Evolutionary conservation across 192 early-diverging fungal genomes (phyloP), one percentile per base, ranked within the genome.

Genomic region (Helicostylum pulchrum): DNA sequence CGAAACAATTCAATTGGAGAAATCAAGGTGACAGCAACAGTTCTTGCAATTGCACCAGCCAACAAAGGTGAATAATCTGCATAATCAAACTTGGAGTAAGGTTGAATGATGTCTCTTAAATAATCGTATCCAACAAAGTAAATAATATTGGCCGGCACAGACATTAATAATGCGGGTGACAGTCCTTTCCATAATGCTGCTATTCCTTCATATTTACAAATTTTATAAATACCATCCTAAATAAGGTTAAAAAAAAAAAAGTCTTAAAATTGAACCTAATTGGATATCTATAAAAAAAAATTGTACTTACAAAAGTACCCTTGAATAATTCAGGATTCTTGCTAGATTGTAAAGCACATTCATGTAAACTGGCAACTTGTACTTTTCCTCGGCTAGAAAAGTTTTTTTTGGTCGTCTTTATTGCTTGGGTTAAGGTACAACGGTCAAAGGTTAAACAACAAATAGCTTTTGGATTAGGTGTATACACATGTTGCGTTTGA

Each of bases 61-160:
- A 64, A 14, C 9, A 73, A 53, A n/a, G 71, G 71, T 12, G 71
- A 67, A 60, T 65, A 67, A 12, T 73, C 71, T 12, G 50, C 42
- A 23, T 67, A 11, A 3, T 53, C 10, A 19, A 44, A 46, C 1
- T 32, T 2, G 43, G 66, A 50, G 17, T 21, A 61, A 10, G 51
- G 43, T 26, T 64, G 62, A 56, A 68, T 73, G 3, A 52, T 44
- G 59, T 89, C 89, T 46, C 91, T 84, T 23, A 96, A 64, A 46
- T 90, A 82, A 70, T 98, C 96, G 71, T 98, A 98, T 7, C 94
- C 96, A 2, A 94, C 87, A 83, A 95, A 98, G 65, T 98, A 98
- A 32, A 97, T 87, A 26, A 97, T 88, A 3, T 92, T 96, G 9
- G 92, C 85, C 1, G 96, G 96, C 1, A 92, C 85, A 9, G 93